Conservation (phyloP, 2,329 filamentous ascomycete species). For the Penicillium fuscoglaucum region DNA sequence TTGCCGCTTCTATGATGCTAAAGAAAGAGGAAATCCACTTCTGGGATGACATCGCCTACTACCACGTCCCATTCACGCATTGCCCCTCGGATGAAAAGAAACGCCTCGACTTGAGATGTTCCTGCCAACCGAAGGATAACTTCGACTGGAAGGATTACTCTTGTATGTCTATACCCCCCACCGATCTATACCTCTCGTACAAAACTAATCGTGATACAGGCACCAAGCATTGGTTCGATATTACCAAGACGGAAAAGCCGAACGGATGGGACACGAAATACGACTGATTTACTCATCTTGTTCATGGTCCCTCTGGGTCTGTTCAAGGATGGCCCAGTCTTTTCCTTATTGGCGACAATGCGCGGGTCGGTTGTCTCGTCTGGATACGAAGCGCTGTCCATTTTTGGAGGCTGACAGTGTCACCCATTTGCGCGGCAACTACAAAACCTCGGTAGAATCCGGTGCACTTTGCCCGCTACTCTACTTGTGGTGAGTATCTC, state of each 20-base stretch:
- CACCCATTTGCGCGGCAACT: conserved; percentile 8
- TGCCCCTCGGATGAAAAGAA: conserved; percentile 89
- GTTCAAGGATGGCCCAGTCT: conserved; percentile 20
- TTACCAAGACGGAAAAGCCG: conserved; percentile 79
- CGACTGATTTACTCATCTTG: conserved; percentile 34
- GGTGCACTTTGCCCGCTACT: neutral
- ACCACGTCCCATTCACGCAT: conserved; percentile 96
- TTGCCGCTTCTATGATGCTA: conserved; percentile 81
- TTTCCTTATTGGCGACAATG: conserved; percentile 24
- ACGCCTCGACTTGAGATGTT: conserved; percentile 81
- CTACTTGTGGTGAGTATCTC: neutral
- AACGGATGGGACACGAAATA: conserved; percentile 77
- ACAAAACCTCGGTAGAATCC: conserved; percentile 7
- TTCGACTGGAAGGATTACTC: conserved; percentile 99
- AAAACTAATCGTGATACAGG: conserved; percentile 51
- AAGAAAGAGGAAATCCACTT: conserved; percentile 96
- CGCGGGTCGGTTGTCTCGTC: conserved; percentile 19
- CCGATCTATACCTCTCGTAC: neutral
- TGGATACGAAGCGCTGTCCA: conserved; percentile 9
- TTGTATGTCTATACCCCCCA: conserved; percentile 61
- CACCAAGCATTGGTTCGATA: conserved; percentile 81
- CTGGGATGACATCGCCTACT: conserved; percentile 98
- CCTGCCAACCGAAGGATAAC: conserved; percentile 94
- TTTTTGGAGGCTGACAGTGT: conserved; percentile 10
- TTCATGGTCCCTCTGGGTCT: conserved; percentile 18